Conservation (phyloP, 2,329 filamentous ascomycete species). For the Cercospora sp. region DNA sequence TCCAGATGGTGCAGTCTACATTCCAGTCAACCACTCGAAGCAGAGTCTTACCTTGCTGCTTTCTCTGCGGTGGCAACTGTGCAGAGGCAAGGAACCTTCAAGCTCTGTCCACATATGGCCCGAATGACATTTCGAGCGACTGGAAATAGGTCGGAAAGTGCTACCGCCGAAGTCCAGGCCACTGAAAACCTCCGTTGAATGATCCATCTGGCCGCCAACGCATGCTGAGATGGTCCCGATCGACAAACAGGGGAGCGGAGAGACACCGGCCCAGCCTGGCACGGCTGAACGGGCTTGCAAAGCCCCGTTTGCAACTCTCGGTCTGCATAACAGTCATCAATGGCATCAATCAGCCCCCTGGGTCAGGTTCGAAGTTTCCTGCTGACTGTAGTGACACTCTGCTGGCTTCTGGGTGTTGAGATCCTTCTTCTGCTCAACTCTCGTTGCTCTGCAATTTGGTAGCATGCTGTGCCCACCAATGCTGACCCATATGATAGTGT, state of each 20-base stretch:
- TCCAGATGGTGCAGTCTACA: not conserved
- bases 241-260: not conserved
- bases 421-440: not conserved
- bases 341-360: not conserved
- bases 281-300: not conserved
- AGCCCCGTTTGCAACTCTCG: no score
- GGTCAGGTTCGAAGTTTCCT: not conserved
- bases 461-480: not conserved
- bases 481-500: not conserved
- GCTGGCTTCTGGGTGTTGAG: not conserved
- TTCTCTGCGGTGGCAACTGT: not conserved
- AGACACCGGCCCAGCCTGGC: not conserved
- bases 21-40: not conserved
- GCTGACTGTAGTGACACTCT: not conserved
- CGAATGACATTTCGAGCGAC: not conserved
- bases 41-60: not conserved
- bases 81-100: not conserved
- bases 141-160: not conserved
- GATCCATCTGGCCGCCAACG: not conserved
- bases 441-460: not conserved
- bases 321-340: not conserved
- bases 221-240: not conserved
- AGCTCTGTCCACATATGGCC: not conserved
- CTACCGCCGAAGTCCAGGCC: not conserved
- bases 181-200: not conserved